Evolutionary conservation across 345 rosid genomes (phyloP).

Genomic region (Acer negundo): DNA sequence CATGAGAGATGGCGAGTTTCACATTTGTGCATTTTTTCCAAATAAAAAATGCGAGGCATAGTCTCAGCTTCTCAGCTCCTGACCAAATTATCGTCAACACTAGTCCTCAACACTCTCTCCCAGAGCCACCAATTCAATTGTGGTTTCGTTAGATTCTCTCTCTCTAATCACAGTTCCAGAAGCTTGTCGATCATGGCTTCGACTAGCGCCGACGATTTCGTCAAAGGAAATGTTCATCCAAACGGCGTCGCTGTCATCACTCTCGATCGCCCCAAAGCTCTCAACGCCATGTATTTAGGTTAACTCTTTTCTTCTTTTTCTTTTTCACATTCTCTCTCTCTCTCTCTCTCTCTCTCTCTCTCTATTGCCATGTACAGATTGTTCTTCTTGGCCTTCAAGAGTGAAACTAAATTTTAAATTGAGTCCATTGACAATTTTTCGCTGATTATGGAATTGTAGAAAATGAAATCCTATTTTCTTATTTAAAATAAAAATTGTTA

Average conservation of each 20-base stretch:
- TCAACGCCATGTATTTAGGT: constrained; percentile 97
- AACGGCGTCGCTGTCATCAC: constrained; percentile 95
- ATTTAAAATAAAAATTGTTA: no score
- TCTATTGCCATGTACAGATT: no score
- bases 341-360: no score
- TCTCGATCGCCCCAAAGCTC: constrained; percentile 91
- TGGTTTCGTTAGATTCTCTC: constrained; percentile 13
- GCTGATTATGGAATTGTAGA: no score
- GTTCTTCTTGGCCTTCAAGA: no score
- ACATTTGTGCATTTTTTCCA: background rate
- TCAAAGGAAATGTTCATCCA: constrained; percentile 66
- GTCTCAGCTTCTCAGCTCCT: constrained; percentile 25
- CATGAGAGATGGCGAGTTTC: background rate
- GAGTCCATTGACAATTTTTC: no score
- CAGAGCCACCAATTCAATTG: background rate
- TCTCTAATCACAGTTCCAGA: constrained; percentile 19
- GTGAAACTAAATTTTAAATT: no score
- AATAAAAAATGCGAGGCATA: constrained; percentile 25
- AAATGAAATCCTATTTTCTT: no score
- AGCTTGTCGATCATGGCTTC: constrained; percentile 49
- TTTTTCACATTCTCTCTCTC: background rate
- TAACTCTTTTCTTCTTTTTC: background rate
- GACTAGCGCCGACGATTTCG: constrained; percentile 49
- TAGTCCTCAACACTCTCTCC: constrained; percentile 8
- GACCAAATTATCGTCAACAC: constrained; percentile 18